These are phyloP conservation scores for Diutina siamensis DNA, from an alignment of 1,139 yeast genomes.

Conservation along the genomic window DNA sequence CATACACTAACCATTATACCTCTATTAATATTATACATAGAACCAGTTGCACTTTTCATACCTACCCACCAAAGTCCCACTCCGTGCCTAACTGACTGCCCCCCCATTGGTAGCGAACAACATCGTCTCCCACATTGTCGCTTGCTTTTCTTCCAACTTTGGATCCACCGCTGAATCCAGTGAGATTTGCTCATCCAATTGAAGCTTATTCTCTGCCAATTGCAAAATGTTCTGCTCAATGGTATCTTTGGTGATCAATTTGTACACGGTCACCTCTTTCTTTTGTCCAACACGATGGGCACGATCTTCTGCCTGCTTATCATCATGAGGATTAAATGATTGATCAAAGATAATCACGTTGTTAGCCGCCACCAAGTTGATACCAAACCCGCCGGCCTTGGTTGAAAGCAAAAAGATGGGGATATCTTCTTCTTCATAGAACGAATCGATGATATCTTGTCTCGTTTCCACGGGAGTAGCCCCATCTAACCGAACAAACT, in stretches of 20 bases:
- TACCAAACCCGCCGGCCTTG: slow-evolving; percentile 97
- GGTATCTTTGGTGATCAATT: slow-evolving; percentile 63
- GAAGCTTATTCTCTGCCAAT: slow-evolving; percentile 83
- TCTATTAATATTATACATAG: background rate
- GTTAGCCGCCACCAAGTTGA: slow-evolving; percentile 91
- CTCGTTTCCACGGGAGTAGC: slow-evolving; percentile 84
- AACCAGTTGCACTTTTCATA: too few relatives aligned
- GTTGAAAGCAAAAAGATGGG: slow-evolving; percentile 86
- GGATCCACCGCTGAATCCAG: slow-evolving; percentile 29
- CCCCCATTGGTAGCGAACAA: slow-evolving; percentile 17
- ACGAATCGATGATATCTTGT: slow-evolving; percentile 83
- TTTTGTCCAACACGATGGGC: slow-evolving; percentile 98
- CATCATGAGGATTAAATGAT: slow-evolving; percentile 96
- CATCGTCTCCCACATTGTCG: slow-evolving; percentile 40
- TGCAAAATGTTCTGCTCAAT: slow-evolving; percentile 84
- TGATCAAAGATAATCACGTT: slow-evolving; percentile 86
- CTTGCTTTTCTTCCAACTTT: slow-evolving; percentile 42
- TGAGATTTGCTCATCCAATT: slow-evolving; percentile 65
- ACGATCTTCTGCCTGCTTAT: slow-evolving; percentile 95
- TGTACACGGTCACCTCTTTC: slow-evolving; percentile 69
- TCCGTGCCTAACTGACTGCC: too few relatives aligned
- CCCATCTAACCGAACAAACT: slow-evolving; percentile 87
- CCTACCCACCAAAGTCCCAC: too few relatives aligned
- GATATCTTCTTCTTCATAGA: slow-evolving; percentile 70
- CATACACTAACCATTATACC: background rate